These are phyloP conservation scores for Planoprotostelium fungivorum DNA, from an alignment of 78 protist species.

Conservation along the genomic window DNA sequence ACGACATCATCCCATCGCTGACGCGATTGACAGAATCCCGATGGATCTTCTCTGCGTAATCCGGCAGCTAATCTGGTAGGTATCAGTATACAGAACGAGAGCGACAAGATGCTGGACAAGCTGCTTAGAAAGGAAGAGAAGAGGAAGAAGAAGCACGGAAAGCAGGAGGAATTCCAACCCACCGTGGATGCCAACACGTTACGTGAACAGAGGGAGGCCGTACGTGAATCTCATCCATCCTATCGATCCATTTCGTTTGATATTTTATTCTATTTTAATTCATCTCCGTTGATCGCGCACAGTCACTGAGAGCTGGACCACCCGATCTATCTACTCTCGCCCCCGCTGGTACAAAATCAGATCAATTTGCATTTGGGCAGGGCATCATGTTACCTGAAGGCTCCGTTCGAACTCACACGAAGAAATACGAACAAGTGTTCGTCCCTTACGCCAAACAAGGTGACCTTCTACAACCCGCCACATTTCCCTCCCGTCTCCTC, in stretches of 20 bases:
- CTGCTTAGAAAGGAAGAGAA: neutral
- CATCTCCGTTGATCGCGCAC: neutral
- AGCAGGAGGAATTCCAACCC: neutral
- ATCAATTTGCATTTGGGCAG: neutral
- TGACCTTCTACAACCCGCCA: conserved; percentile 84
- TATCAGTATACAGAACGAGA: neutral
- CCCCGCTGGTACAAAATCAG: neutral
- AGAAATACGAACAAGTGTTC: neutral
- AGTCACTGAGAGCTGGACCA: neutral
- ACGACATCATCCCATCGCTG: too few relatives aligned
- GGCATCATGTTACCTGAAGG: neutral
- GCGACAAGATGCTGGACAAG: neutral
- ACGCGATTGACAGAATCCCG: neutral
- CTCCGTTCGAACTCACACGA: neutral
- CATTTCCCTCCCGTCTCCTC: too few relatives aligned
- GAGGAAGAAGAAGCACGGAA: neutral
- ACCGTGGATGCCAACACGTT: neutral
- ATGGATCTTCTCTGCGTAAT: neutral
- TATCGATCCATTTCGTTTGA: too few relatives aligned
- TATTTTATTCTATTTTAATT: too few relatives aligned
- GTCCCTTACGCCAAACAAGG: neutral
- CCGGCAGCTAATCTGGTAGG: neutral
- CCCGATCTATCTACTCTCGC: neutral
- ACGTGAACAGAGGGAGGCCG: neutral
- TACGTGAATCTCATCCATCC: neutral